Conservation (phyloP, 495 filamentous ascomycete species). For the Xylaria longipes region DNA sequence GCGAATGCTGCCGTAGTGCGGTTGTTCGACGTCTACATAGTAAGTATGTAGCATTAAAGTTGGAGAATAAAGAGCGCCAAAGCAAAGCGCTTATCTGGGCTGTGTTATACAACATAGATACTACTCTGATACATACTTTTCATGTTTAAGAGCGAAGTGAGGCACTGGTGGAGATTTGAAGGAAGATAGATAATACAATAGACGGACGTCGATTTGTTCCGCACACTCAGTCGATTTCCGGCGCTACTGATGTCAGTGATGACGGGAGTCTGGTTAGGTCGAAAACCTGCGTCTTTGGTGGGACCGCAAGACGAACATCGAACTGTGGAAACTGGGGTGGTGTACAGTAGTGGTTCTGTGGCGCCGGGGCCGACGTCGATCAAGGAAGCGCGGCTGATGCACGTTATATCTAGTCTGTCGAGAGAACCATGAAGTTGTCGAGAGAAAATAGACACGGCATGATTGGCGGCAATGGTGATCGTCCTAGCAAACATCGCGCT, state of each 20-base stretch:
- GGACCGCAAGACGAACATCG: background rate
- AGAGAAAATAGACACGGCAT: background rate
- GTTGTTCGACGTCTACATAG: background rate
- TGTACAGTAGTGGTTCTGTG: background rate
- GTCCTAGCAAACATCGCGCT: background rate
- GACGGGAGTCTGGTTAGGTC: background rate
- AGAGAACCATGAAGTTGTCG: background rate
- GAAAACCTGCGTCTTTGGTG: background rate
- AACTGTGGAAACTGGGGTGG: conserved; percentile 10
- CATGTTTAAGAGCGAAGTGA: background rate
- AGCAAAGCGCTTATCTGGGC: background rate
- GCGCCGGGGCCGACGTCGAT: background rate
- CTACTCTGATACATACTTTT: background rate
- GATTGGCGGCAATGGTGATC: background rate
- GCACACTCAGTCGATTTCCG: background rate
- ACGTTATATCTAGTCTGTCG: background rate
- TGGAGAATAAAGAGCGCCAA: conserved; percentile 2
- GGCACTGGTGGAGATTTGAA: background rate
- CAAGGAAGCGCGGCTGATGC: background rate
- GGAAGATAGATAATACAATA: background rate
- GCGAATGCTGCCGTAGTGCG: background rate
- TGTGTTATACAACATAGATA: background rate
- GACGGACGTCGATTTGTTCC: background rate
- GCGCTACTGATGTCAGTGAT: background rate
- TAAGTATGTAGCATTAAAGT: background rate